Percentiles rank a stretch among this genome's conserved stretches.
Evolutionary conservation across 2,329 filamentous ascomycete genomes (phyloP).

Genomic region (Ceratocystis lukuohia): DNA sequence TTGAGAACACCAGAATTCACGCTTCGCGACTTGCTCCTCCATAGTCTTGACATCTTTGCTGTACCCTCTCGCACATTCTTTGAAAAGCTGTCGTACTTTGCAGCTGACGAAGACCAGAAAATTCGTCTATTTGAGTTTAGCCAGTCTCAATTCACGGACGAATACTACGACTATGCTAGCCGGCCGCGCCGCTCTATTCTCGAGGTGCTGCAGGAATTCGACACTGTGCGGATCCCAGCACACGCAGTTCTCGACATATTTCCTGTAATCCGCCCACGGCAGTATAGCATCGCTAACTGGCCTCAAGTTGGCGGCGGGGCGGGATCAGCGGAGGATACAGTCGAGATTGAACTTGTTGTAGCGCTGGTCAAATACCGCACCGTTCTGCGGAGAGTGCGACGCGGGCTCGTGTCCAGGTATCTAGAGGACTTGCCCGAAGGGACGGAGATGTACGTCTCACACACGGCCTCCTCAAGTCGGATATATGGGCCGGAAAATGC

Average conservation of each 20-base stretch:
- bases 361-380: conserved; percentile 88
- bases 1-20: conserved; percentile 32
- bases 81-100: conserved; percentile 61
- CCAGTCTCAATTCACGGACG: conserved; percentile 65
- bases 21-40: conserved; percentile 60
- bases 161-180: conserved; percentile 92
- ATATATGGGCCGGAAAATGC: conserved; percentile 41
- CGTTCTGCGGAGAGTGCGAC: conserved; percentile 66
- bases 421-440: conserved; percentile 49
- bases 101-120: conserved; percentile 56
- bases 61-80: conserved; percentile 86
- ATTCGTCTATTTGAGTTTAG: conserved; percentile 76
- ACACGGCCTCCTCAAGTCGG: conserved; percentile 28
- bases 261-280: conserved; percentile 70
- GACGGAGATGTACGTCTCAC: conserved; percentile 14
- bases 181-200: conserved; percentile 80
- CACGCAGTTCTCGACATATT: conserved; percentile 58
- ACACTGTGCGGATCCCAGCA: conserved; percentile 68
- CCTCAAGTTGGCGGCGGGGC: conserved; percentile 27
- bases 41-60: conserved; percentile 78
- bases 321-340: not conserved
- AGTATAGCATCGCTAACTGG: conserved; percentile 77
- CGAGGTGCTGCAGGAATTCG: conserved; percentile 84
- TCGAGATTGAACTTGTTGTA: conserved; percentile 49
- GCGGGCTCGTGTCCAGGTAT: conserved; percentile 85